A percentile compares a stretch with the other conserved stretches of the same genome.
These are phyloP conservation scores for Puccinia novopanici DNA, from an alignment of 1,284 basidiomycete species.

Conservation along the genomic window DNA sequence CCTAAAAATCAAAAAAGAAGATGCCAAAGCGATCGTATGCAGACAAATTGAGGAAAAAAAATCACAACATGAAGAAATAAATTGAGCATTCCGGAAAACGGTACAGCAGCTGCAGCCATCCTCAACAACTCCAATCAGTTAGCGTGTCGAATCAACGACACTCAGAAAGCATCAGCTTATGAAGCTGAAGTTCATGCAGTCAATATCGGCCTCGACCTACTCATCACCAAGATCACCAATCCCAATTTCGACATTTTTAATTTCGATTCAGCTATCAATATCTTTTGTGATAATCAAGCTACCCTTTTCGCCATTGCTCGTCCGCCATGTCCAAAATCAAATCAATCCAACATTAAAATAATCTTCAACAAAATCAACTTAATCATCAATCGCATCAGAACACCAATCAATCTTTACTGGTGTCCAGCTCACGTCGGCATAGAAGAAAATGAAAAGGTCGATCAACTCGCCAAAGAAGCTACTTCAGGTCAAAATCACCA, in stretches of 20 bases:
- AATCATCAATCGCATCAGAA: neutral
- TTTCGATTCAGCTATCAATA: neutral
- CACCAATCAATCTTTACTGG: neutral
- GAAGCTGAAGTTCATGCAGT: neutral
- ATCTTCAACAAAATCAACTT: neutral
- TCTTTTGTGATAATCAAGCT: conserved; percentile 3
- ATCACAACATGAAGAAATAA: neutral
- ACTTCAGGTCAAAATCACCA: neutral
- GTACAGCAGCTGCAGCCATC: neutral
- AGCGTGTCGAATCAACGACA: neutral
- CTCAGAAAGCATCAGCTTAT: neutral
- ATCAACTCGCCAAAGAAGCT: neutral
- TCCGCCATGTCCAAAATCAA: neutral
- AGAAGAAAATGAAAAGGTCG: neutral
- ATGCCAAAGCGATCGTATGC: neutral
- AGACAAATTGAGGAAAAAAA: neutral
- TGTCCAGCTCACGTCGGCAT: conserved; percentile 6
- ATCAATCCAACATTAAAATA: neutral
- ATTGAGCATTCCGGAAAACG: neutral
- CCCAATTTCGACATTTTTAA: neutral
- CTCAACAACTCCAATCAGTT: neutral
- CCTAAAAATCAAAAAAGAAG: neutral
- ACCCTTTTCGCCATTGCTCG: neutral
- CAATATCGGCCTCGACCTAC: neutral
- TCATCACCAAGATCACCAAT: neutral